Evolutionary conservation across 2,329 filamentous ascomycete species (phyloP), one percentile per base, ranked within the genome.

Genomic region (Rasamsonia emersonii): DNA sequence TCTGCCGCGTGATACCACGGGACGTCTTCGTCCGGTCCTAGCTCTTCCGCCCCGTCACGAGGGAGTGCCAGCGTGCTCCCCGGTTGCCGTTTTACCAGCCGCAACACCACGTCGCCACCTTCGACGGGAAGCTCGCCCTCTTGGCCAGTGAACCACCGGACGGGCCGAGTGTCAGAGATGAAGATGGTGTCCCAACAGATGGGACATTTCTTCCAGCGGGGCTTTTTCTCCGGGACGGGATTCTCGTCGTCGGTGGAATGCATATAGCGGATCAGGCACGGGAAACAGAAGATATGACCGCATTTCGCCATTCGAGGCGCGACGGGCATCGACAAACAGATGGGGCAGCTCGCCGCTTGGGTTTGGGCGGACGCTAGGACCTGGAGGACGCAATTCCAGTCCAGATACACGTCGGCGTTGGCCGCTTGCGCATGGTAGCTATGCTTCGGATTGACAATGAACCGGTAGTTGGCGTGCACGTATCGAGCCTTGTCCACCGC

Each of bases 221-320:
- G 68, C 47, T 75, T 79, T 61, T 80, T 88, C 40, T 80, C 78
- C 0, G 71, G 70, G 2, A 65, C 44, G 7, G 73, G 65, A 36
- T 70, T 71, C 6, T 82, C 80, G n/a, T 83, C 79, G 35, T 82
- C 80, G 15, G 72, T 76, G 5, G 86, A 83, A 47, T 93, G 84
- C 86, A 98, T 95, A 56, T 93, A 98, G 30, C 91, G 81, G 41
- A 96, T 85, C 39, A 96, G 62, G 54, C 91, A 98, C 4, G 91
- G 80, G 19, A 96, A 66, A 54, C 91, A 98, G 56, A 95, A 96
- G 9, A 98, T 94, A 54, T 98, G 91, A 1, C 91, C 91, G 51
- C 91, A 98, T 52, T 81, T 89, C 24, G 91, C 88, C 89, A 98
- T 98, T 35, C 91, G 79, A 18, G 91, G 88, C 5, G 91, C 91